Evolutionary conservation across 495 filamentous ascomycete species (phyloP), one percentile per base, ranked within the genome.

Genomic region (Cladorrhinum samala): DNA sequence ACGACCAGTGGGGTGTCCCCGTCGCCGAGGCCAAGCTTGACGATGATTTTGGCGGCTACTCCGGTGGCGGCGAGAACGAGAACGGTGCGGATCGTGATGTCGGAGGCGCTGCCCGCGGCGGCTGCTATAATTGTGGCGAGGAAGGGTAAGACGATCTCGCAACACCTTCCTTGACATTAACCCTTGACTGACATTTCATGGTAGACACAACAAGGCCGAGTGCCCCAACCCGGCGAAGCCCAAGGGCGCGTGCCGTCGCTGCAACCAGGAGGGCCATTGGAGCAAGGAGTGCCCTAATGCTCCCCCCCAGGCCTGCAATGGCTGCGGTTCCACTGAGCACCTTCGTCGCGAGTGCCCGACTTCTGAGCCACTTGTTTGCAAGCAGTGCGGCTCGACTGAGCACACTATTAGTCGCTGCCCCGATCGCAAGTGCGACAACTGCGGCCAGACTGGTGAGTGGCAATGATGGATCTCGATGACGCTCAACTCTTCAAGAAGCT

Each of bases 91-190:
- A 66, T 27, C 74, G 73, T 20, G 78, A 73, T 33, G 27, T 11
- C 27, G 27, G 27, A 5, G 27, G 6, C 11, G 27, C 6, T 33
- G 20, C 18, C 16, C 2, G 23, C 20, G 18, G 42, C 19, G 41
- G 43, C 27, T 95, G 89, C 72, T 94, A 83, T 77, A 91, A 89
- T 63, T 95, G 89, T 56, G 87, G 85, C 33, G 68, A 89, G 61
- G 68, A 75, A 53, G 87, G 86, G 85, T 86, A 74, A 70, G 72
- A 55, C 46, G 13, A 27, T 45, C 25, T 19, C n/a, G 23, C 20
- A 30, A 40, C n/a, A 1, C n/a, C 23, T 8, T 13, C 7, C 3
- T 23, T 30, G 21, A 42, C 14, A 4, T 14, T 20, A 40, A 47
- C 41, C 16, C 40, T 27, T 47, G 24, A 39, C 54, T 67, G 57